phyloP scores from a whole-genome alignment of 2,329 filamentous ascomycete genomes.

The Cordyceps pruinosa region DNA sequence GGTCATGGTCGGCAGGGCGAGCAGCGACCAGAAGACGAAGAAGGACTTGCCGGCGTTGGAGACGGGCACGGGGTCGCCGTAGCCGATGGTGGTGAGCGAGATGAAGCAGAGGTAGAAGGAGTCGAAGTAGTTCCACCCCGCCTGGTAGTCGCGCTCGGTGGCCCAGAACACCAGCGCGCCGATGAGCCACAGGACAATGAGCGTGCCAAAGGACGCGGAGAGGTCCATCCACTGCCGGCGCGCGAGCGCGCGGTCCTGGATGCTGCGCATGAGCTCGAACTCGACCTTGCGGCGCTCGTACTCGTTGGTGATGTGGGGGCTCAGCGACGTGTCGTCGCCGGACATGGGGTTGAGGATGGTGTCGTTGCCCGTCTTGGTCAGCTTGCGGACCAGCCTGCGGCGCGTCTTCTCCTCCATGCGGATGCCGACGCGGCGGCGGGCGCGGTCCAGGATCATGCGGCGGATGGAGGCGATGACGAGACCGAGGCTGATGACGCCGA shows the following conservation, averaged over 20 bases:
- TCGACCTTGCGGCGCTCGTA: constrained; percentile 59
- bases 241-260: constrained; percentile 58
- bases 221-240: constrained; percentile 72
- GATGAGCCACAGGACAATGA: constrained; percentile 70
- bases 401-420: constrained; percentile 56
- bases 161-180: constrained; percentile 68
- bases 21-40: constrained; percentile 87
- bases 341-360: constrained; percentile 44
- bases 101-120: constrained; percentile 83
- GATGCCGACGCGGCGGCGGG: constrained; percentile 45
- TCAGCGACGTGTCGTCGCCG: constrained; percentile 2
- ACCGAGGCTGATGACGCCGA: constrained; percentile 79
- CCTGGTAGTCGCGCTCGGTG: constrained; percentile 45
- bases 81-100: constrained; percentile 77
- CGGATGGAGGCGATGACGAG: constrained; percentile 76
- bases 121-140: constrained; percentile 65
- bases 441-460: constrained; percentile 54
- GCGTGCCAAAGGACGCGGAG: constrained; percentile 58
- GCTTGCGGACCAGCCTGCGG: constrained; percentile 37
- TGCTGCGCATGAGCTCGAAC: constrained; percentile 74
- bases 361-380: constrained; percentile 40
- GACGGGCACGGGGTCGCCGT: constrained; percentile 72
- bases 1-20: constrained; percentile 83
- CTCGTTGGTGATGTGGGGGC: constrained; percentile 29
- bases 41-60: constrained; percentile 75